Evolutionary conservation across 225 moss, liverwort and hornwort genomes (phyloP).

Genomic region (Neckera pumila): DNA sequence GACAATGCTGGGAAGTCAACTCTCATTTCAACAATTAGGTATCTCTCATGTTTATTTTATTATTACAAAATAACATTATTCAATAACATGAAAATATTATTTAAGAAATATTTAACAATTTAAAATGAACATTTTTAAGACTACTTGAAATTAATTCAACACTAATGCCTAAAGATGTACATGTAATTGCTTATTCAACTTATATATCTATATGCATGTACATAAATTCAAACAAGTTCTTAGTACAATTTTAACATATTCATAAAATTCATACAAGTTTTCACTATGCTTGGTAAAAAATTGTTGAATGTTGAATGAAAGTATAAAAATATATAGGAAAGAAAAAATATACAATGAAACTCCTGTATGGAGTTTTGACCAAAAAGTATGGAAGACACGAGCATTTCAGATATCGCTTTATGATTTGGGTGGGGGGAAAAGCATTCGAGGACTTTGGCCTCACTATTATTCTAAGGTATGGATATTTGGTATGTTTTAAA

Average conservation of each 20-base stretch:
- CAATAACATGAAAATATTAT: too few species aligned
- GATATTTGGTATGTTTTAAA: neutral
- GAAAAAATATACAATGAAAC: neutral
- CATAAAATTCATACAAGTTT: neutral
- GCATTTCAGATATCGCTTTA: neutral
- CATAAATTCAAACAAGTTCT: neutral
- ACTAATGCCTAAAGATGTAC: neutral
- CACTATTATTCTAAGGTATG: constrained; percentile 14
- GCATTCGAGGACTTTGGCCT: constrained; percentile 29
- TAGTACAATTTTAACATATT: too few species aligned
- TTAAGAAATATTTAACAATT: too few species aligned
- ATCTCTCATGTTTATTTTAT: neutral
- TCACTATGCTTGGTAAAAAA: too few species aligned
- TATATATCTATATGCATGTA: neutral
- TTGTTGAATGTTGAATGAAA: neutral
- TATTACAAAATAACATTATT: too few species aligned
- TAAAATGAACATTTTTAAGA: neutral
- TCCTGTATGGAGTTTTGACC: constrained; percentile 5
- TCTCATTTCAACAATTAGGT: constrained; percentile 18
- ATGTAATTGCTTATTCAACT: too few species aligned
- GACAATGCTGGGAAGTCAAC: constrained; percentile 31
- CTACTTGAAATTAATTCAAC: neutral
- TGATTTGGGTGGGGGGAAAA: constrained; percentile 29
- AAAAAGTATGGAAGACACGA: neutral
- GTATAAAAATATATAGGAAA: neutral